phyloP scores from a whole-genome alignment of 768 basidiomycete genomes.

The Mrakia blollopis region DNA sequence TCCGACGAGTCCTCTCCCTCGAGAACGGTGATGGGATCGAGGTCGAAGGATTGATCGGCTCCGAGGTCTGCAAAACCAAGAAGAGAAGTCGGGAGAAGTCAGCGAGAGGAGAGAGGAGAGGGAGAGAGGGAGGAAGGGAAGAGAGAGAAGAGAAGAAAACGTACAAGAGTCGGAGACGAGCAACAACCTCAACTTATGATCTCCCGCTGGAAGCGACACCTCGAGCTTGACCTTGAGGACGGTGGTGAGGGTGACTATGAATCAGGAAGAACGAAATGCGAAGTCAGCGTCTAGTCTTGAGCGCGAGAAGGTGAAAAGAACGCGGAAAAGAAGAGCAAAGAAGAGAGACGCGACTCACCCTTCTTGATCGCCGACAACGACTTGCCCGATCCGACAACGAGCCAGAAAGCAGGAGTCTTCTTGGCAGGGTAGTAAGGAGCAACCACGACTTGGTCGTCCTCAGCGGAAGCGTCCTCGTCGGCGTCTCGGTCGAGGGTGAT shows the following conservation, averaged over 20 bases:
- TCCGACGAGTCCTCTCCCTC: constrained; percentile 28
- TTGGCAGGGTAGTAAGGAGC: constrained; percentile 87
- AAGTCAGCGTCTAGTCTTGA: background rate
- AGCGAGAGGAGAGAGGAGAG: constrained; percentile 17
- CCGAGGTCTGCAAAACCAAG: constrained; percentile 22
- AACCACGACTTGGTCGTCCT: constrained; percentile 73
- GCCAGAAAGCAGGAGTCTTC: constrained; percentile 96
- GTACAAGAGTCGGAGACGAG: constrained; percentile 51
- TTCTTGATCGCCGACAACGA: constrained; percentile 82
- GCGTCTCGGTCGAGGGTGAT: constrained; percentile 75
- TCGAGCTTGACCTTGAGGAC: constrained; percentile 78
- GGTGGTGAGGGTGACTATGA: constrained; percentile 60
- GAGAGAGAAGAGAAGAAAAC: background rate
- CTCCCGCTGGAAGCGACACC: constrained; percentile 78
- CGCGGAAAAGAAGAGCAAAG: background rate
- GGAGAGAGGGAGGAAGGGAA: background rate
- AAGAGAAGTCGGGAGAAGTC: background rate
- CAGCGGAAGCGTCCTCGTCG: constrained; percentile 65
- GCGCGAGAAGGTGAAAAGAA: too few species aligned
- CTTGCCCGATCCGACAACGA: constrained; percentile 69
- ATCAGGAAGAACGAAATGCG: background rate
- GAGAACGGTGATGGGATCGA: constrained; percentile 24
- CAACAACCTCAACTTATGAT: constrained; percentile 65
- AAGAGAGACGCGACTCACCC: background rate
- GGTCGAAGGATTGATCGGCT: constrained; percentile 30